Conservation (phyloP, 169 alveolate species). For the Blepharisma undulans region DNA sequence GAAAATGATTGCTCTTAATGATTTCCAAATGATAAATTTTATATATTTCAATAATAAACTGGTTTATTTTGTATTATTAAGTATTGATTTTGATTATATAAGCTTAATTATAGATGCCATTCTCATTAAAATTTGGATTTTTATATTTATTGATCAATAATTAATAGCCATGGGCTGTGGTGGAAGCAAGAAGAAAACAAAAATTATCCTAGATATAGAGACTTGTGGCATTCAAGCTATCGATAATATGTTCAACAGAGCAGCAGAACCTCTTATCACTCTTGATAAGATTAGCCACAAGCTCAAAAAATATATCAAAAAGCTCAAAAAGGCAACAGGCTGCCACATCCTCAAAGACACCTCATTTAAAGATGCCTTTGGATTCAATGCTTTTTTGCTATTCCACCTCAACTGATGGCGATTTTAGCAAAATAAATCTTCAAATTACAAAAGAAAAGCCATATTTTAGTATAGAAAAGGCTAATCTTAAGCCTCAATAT, state of each 20-base stretch:
- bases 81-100: too few species aligned
- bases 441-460: not conserved
- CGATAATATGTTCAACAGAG: not conserved
- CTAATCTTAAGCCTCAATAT: not conserved
- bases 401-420: slow-evolving; percentile 11
- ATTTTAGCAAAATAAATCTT: not conserved
- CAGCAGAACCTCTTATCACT: not conserved
- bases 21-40: too few species aligned
- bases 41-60: too few species aligned
- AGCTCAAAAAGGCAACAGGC: not conserved
- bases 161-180: slow-evolving; percentile 3
- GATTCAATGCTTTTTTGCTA: not conserved
- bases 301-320: not conserved
- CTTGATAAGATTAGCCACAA: not conserved
- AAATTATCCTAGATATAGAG: not conserved
- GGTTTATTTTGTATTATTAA: too few species aligned
- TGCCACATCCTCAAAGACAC: not conserved
- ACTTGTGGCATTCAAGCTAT: not conserved
- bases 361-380: not conserved
- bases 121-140: not conserved
- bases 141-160: not conserved
- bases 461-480: not conserved
- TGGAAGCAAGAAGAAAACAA: not conserved
- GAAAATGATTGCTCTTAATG: too few species aligned
- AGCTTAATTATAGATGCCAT: not conserved